Evolutionary conservation across 2,329 filamentous ascomycete genomes (phyloP), one percentile per base, ranked within the genome.

Genomic region (Neonectria faginata): DNA sequence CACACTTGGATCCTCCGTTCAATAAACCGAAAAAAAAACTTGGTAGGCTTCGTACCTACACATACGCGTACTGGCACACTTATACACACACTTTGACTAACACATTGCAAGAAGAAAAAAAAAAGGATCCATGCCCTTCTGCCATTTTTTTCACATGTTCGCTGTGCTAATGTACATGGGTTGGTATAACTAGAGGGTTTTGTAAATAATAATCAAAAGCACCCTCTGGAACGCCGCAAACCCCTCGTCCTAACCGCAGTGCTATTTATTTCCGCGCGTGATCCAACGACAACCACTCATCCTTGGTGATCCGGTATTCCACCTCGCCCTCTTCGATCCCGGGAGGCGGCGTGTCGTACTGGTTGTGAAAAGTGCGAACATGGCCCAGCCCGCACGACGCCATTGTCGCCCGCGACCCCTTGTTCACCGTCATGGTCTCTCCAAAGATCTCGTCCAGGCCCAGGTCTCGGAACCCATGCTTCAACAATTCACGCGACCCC

Each of bases 341-440:
- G 1, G 70, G 69, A 56, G 66, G 69, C 22, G 68, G 64, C 12
- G 67, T 72, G 8, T 72, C 73, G 58, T 75, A 73, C 36, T 75
- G 58, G 60, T 70, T 67, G 60, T 69, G 64, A 36, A 75, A 71
- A 3, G 69, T 73, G 22, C 67, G 60, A 8, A 67, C 56, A 29
- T 73, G 73, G 60, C 53, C 68, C 7, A 71, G 60, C 5, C 69
- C 69, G 27, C 60, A 22, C 42, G 68, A 67, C 10, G 66, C 51
- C 67, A 71, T 70, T 33, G 70, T 65, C 33, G 58, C 73, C 27
- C 73, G 57, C 3, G 75, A 77, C 5, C 71, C 72, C 50, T 55
- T 62, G 55, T 77, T 77, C 11, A 77, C 67, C 31, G 73, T 68
- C 75, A 77, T 77, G 16, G 75, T 77, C 53, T 76, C 73, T 8